Percentiles rank a stretch among this genome's conserved stretches.
Conservation (phyloP, 768 basidiomycete genomes). For the Lanmaoa pseudosensibilis region DNA sequence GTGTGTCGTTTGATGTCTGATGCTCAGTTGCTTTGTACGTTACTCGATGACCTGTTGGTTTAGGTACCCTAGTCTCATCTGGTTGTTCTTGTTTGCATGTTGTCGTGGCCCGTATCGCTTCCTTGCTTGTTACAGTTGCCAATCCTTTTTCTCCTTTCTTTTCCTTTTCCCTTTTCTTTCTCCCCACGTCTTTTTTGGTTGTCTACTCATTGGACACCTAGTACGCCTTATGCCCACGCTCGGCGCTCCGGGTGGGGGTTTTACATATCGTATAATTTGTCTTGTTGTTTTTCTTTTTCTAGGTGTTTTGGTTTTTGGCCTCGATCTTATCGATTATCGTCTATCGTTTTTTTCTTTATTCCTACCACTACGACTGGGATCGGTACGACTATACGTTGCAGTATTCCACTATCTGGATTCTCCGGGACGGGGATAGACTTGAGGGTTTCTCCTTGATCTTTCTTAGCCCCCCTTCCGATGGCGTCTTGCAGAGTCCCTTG, state of each 20-base stretch:
- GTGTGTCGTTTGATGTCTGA: neutral
- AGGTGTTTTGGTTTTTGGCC: neutral
- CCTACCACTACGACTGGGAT: neutral
- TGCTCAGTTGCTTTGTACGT: conserved; percentile 1
- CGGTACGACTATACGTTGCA: neutral
- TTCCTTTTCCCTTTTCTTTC: neutral
- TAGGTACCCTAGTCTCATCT: neutral
- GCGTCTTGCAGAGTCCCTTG: conserved; percentile 8
- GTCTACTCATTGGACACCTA: neutral
- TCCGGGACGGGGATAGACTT: too few relatives aligned
- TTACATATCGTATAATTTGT: conserved; percentile 17
- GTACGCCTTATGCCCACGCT: neutral
- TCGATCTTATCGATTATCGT: conserved; percentile 8
- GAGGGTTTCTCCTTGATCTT: neutral
- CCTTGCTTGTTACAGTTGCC: neutral
- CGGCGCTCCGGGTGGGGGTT: neutral
- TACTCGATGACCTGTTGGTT: conserved; percentile 3
- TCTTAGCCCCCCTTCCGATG: conserved; percentile 6
- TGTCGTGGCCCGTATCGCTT: neutral
- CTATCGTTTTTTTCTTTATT: neutral
- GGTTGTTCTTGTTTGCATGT: conserved; percentile 1
- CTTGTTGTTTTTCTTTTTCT: neutral
- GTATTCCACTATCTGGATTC: neutral
- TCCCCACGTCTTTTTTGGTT: neutral
- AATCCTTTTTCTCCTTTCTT: neutral